phyloP scores from a whole-genome alignment of 2,329 filamentous ascomycete genomes.

The Thermothelomyces thermophilus region DNA sequence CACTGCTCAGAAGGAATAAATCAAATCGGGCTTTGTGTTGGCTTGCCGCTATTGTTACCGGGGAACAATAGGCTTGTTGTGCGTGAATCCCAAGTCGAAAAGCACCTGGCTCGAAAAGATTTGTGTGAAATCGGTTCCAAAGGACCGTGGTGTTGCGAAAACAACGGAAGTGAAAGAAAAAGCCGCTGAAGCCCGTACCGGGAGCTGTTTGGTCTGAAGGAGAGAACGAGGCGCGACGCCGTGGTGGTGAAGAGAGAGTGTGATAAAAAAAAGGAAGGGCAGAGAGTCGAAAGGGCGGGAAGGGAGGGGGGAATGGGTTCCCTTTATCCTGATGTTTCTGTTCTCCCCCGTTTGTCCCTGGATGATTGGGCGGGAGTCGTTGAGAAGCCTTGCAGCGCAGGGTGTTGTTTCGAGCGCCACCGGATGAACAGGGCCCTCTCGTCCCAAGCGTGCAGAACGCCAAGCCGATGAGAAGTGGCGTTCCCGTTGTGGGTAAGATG shows the following conservation, averaged over 20 bases:
- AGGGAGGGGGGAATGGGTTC: conserved; percentile 10
- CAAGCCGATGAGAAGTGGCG: neutral
- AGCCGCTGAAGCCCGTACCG: conserved; percentile 17
- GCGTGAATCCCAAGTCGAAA: conserved; percentile 12
- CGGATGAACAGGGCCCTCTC: conserved; percentile 10
- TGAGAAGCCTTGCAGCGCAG: neutral
- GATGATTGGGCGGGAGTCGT: conserved; percentile 19
- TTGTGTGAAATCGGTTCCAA: conserved; percentile 11
- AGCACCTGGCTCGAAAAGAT: conserved; percentile 16
- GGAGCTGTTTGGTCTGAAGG: conserved; percentile 15
- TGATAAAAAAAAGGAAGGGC: conserved; percentile 16
- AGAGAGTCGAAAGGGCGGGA: no score
- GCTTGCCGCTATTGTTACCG: conserved; percentile 12
- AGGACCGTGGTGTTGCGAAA: conserved; percentile 2
- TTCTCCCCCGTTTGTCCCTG: conserved; percentile 13
- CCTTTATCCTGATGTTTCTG: conserved; percentile 25
- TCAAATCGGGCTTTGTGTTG: conserved; percentile 14
- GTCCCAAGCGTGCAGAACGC: conserved; percentile 13
- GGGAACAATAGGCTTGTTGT: conserved; percentile 14
- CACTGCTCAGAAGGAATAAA: conserved; percentile 20
- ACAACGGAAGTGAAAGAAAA: conserved; percentile 16
- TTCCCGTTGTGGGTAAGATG: conserved; percentile 11
- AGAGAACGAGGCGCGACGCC: conserved; percentile 22
- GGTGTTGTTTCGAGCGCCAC: conserved; percentile 23
- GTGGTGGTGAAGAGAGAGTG: conserved; percentile 18